Evolutionary conservation across 1,284 basidiomycete genomes (phyloP), one percentile per base, ranked within the genome.

Genomic region (Cystobasidiaceae sp.): DNA sequence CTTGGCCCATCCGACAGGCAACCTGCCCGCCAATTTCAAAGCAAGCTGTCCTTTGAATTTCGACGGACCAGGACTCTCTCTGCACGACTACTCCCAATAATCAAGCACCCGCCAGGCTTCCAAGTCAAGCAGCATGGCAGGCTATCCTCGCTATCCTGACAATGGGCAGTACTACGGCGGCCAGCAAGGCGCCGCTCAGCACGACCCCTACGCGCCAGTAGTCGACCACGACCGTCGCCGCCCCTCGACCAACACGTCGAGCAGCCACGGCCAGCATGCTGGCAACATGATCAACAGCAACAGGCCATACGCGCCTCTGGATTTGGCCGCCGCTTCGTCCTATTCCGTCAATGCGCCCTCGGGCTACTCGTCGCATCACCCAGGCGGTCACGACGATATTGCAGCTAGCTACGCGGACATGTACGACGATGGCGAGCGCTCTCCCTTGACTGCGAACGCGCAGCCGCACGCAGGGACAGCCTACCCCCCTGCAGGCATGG

Each of bases 391-490:
- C 27, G 11, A 33, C 17, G 28, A 30, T 32, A 21, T 39, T 9
- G 41, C 43, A 33, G 45, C 19, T 34, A 30, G 43, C 15, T 59
- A 59, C 21, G 37, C 21, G 27, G 57, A 46, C 30, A 45, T 48
- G 43, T 62, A 62, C 50, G 60, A 62, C 21, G 60, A 62, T 37
- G 60, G 60, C 19, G 60, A 62, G 39, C 32, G 39, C 21, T 62
- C 50, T 3, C 60, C 60, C 15, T 43, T 62, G 15, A 52, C 60
- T 19, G 60, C 60, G 34, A 62, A 62, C 39, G 60, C 60, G 3
- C 49, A 51, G 34, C 34, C 21, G 30, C 21, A 37, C 11, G 60
- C 60, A 15, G 60, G 60, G 13, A n/a, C n/a, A n/a, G 43, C 43
- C 41, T 62, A 62, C 27, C 60, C 60, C 23, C 60, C 60, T 13